phyloP scores from a whole-genome alignment of 257 asterid species.

The Nicotiana paniculata region DNA sequence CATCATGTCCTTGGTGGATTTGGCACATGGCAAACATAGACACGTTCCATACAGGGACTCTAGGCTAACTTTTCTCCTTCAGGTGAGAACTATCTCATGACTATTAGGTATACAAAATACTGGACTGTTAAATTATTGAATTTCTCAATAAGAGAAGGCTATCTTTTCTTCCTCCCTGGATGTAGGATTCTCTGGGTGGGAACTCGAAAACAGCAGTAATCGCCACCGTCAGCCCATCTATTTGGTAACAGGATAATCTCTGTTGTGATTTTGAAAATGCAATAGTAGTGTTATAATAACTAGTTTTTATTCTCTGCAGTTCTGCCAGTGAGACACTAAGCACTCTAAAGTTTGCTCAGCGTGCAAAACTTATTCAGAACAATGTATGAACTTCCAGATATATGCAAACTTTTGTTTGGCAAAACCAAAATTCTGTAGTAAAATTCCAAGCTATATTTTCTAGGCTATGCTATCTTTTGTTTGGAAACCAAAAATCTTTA shows the following conservation, averaged over 20 bases:
- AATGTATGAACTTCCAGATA: conserved; percentile 38
- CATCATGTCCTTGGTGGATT: conserved; percentile 81
- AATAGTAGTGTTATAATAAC: neutral
- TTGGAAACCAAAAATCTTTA: neutral
- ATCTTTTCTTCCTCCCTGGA: conserved; percentile 9
- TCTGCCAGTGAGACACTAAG: conserved; percentile 72
- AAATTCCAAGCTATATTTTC: neutral
- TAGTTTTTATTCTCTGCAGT: conserved; percentile 33
- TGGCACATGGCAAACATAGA: conserved; percentile 76
- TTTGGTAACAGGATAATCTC: conserved; percentile 36
- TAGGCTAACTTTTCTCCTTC: conserved; percentile 86
- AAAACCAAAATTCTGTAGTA: neutral
- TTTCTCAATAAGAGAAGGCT: neutral
- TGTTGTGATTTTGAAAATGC: neutral
- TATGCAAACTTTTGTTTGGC: conserved; percentile 8
- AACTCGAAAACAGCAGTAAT: conserved; percentile 81
- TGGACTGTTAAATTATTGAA: neutral
- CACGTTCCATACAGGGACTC: conserved; percentile 90
- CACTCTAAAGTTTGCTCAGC: conserved; percentile 85
- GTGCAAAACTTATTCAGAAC: conserved; percentile 84
- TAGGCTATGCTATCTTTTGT: conserved; percentile 5
- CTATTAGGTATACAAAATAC: conserved; percentile 7
- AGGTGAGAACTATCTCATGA: conserved; percentile 41
- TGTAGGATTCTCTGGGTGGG: conserved; percentile 93
- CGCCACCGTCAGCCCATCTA: conserved; percentile 83